Conservation (phyloP, 177 flowering plant species). For the Tripterygium wilfordii region DNA sequence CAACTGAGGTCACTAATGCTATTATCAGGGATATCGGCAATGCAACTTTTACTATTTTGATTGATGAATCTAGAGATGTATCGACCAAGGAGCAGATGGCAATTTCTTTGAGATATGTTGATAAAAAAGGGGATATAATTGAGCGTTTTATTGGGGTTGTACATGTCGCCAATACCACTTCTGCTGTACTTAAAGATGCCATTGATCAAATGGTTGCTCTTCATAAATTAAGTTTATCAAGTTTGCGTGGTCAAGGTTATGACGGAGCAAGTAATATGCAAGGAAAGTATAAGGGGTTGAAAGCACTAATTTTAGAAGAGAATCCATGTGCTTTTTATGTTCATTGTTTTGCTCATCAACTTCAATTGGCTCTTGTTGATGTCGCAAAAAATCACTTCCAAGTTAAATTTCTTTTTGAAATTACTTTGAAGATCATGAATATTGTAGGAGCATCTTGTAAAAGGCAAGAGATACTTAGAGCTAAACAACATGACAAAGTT, state of each 20-base stretch:
- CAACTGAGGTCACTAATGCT: constrained; percentile 1
- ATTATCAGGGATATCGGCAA: constrained; percentile 1
- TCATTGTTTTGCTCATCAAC: no score
- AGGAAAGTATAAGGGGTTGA: no score
- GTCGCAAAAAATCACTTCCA: neutral
- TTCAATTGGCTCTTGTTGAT: constrained; percentile 10
- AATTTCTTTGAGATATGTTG: constrained; percentile 2
- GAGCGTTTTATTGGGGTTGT: constrained; percentile 3
- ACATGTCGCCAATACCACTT: constrained; percentile 4
- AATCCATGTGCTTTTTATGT: constrained; percentile 8
- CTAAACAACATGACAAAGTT: no score
- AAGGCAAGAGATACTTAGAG: no score
- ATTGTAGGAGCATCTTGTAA: no score
- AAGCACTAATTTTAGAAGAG: no score
- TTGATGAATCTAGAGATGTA: no score
- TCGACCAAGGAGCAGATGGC: constrained; percentile 3
- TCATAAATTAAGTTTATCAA: no score
- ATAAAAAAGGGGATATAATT: constrained; percentile 4
- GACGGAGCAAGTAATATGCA: no score
- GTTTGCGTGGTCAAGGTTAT: no score
- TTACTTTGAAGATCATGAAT: no score
- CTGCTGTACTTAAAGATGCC: constrained; percentile 7
- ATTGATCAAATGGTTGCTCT: constrained; percentile 2
- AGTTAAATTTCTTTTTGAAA: constrained; percentile 1
- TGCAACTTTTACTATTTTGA: constrained; percentile 4